These are phyloP conservation scores for Hanseniaspora occidentalis DNA, from an alignment of 805 yeast genomes.

Conservation along the genomic window DNA sequence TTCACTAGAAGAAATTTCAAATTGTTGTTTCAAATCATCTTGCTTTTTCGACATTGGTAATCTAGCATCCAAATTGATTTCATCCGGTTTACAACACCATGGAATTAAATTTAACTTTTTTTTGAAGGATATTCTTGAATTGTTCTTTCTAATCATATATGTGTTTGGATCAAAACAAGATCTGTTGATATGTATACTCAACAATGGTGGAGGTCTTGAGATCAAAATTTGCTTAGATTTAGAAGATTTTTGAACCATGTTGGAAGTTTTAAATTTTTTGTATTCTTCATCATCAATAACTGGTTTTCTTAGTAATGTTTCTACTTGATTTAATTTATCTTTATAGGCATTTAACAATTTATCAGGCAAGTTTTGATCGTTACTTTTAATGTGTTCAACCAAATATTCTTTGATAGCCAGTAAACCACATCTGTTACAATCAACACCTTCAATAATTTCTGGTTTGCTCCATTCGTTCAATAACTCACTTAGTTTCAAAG, in stretches of 20 bases:
- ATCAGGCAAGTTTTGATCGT: constrained; percentile 12
- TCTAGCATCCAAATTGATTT: constrained; percentile 72
- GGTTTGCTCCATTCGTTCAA: constrained; percentile 59
- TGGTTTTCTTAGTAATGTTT: constrained; percentile 44
- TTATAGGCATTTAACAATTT: constrained; percentile 26
- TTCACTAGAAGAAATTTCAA: constrained; percentile 15
- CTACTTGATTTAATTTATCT: constrained; percentile 36
- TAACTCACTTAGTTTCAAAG: constrained; percentile 38
- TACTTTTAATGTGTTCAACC: constrained; percentile 5
- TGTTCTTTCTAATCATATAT: constrained; percentile 71
- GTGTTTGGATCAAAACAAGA: constrained; percentile 86
- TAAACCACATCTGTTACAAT: constrained; percentile 87
- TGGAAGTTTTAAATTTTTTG: constrained; percentile 58
- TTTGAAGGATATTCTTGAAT: constrained; percentile 73
- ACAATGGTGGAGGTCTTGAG: constrained; percentile 69
- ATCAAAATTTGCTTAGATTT: constrained; percentile 77
- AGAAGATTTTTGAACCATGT: constrained; percentile 58
- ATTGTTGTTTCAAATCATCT: constrained; percentile 24
- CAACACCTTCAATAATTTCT: constrained; percentile 85
- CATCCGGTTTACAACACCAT: constrained; percentile 56
- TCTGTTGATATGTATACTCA: constrained; percentile 81
- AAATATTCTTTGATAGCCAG: constrained; percentile 44
- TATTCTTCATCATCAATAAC: constrained; percentile 73
- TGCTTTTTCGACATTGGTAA: constrained; percentile 53
- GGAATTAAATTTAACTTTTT: constrained; percentile 50